Evolutionary conservation across 2,329 filamentous ascomycete species (phyloP).

Genomic region (Cladorrhinum sp.): DNA sequence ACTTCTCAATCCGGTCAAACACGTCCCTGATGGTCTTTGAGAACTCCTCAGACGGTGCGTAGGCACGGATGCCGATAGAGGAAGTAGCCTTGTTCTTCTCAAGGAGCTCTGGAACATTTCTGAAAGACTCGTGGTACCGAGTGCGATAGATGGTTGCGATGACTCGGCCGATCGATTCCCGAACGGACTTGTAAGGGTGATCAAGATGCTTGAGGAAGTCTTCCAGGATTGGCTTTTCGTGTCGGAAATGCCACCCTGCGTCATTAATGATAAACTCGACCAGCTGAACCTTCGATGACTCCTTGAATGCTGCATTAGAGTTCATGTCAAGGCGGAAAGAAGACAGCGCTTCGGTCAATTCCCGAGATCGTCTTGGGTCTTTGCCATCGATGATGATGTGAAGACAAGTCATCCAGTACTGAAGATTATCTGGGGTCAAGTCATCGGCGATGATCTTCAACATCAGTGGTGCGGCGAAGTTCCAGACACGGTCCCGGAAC

Average conservation of each 20-base stretch:
- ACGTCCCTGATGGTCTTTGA: constrained; percentile 67
- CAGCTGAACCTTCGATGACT: constrained; percentile 91
- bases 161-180: constrained; percentile 89
- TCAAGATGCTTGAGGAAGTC: constrained; percentile 90
- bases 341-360: constrained; percentile 77
- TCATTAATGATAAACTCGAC: constrained; percentile 85
- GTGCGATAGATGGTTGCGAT: constrained; percentile 87
- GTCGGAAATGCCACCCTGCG: constrained; percentile 92
- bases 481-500: constrained; percentile 76
- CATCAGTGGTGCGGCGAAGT: constrained; percentile 85
- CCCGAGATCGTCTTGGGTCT: constrained; percentile 83
- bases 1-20: constrained; percentile 77
- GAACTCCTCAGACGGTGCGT: constrained; percentile 74
- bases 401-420: constrained; percentile 93
- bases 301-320: constrained; percentile 97
- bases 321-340: constrained; percentile 89
- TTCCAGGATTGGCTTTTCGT: constrained; percentile 81
- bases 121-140: constrained; percentile 90
- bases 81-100: constrained; percentile 75
- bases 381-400: constrained; percentile 85
- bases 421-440: constrained; percentile 87
- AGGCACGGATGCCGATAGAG: constrained; percentile 80
- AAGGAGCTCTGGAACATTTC: constrained; percentile 71
- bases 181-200: constrained; percentile 95
- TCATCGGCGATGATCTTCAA: constrained; percentile 85